A percentile compares a stretch with the other conserved stretches of the same genome.
phyloP scores from a whole-genome alignment of 176 grass and related monocot species.

The Rhynchospora tenuis region DNA sequence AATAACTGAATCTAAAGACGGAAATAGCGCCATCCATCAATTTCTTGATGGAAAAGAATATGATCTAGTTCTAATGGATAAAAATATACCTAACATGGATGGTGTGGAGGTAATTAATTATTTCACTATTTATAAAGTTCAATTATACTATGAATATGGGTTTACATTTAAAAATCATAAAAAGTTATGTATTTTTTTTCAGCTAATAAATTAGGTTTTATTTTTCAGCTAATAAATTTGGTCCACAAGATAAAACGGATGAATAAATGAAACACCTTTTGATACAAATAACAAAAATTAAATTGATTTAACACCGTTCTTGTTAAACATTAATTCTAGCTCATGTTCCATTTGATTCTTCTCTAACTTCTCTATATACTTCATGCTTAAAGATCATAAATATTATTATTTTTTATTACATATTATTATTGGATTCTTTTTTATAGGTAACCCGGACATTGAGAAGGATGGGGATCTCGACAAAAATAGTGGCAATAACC shows the following conservation, averaged over 20 bases:
- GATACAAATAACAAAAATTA: background rate
- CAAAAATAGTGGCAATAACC: conserved; percentile 2
- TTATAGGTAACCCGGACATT: background rate
- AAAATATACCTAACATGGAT: conserved; percentile 11
- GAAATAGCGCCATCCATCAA: background rate
- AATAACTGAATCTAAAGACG: background rate
- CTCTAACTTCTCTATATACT: background rate
- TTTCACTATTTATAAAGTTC: background rate
- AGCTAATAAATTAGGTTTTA: too few species aligned
- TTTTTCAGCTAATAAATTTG: background rate
- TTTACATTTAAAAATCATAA: background rate
- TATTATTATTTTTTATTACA: background rate
- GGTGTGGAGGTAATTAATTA: background rate
- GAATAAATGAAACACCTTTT: background rate
- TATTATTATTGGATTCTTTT: background rate
- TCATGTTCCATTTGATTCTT: background rate
- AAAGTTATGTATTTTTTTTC: background rate
- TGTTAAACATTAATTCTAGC: background rate
- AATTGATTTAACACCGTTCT: background rate
- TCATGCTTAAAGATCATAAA: background rate
- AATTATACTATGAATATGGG: background rate
- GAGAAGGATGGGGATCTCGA: background rate
- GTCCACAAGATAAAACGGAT: background rate
- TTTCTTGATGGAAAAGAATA: background rate
- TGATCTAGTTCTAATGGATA: conserved; percentile 5